Evolutionary conservation across 129 eudicot genomes (phyloP).

Genomic region (Gnaphalium uliginosum): DNA sequence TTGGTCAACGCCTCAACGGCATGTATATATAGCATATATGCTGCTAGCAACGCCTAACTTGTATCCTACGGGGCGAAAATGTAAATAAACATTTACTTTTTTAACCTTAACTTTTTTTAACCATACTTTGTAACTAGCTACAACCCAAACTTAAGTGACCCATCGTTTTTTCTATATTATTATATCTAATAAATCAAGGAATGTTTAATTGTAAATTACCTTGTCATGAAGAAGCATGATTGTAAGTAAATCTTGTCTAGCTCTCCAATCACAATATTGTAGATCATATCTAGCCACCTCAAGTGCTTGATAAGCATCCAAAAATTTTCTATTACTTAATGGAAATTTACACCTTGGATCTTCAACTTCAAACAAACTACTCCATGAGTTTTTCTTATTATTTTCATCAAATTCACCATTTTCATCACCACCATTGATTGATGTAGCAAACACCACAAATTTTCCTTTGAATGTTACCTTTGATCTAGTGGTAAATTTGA

Average conservation of each 20-base stretch:
- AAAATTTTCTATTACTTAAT: constrained; percentile 61
- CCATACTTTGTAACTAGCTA: no score
- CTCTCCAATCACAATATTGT: constrained; percentile 92
- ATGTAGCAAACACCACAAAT: constrained; percentile 61
- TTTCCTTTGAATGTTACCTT: constrained; percentile 54
- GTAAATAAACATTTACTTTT: no score
- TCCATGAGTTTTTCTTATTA: constrained; percentile 51
- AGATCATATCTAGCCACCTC: constrained; percentile 86
- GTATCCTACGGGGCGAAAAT: no score
- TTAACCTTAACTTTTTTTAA: no score
- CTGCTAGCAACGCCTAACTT: no score
- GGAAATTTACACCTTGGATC: constrained; percentile 70
- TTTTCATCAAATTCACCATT: constrained; percentile 51
- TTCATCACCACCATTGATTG: constrained; percentile 38
- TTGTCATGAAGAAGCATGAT: constrained; percentile 88
- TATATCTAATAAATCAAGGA: no score
- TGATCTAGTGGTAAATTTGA: constrained; percentile 42
- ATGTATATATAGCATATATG: no score
- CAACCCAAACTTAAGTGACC: no score
- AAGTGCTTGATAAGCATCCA: constrained; percentile 77
- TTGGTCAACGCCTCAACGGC: no score
- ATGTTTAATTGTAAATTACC: constrained; percentile 41
- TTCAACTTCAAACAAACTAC: constrained; percentile 61
- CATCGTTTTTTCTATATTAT: no score
- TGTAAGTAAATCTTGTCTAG: constrained; percentile 80